Evolutionary conservation across 768 basidiomycete genomes (phyloP).

Genomic region (Leccinum subtestaceum): DNA sequence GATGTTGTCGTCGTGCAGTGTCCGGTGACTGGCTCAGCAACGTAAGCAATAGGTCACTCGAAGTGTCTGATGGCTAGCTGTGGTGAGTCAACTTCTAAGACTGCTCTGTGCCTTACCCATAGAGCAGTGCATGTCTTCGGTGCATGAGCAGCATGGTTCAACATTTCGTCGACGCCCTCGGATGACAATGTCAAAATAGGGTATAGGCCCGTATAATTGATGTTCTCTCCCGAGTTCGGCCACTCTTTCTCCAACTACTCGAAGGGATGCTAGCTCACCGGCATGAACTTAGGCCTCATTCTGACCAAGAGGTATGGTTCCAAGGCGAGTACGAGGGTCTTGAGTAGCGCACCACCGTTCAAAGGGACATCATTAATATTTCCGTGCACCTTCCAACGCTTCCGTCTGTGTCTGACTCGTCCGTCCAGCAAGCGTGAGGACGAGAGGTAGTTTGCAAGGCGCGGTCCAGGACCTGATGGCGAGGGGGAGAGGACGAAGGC

Average conservation of each 20-base stretch:
- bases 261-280: not conserved
- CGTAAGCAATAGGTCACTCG: not conserved
- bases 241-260: too few species aligned
- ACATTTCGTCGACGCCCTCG: too few species aligned
- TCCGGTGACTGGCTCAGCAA: not conserved
- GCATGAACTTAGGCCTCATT: too few species aligned
- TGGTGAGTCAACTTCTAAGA: not conserved
- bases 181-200: too few species aligned
- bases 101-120: too few species aligned
- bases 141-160: too few species aligned
- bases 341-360: slow-evolving; percentile 47
- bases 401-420: too few species aligned
- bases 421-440: slow-evolving; percentile 81
- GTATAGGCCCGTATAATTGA: too few species aligned
- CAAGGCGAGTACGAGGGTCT: slow-evolving; percentile 45
- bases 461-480: slow-evolving; percentile 90
- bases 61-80: not conserved
- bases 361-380: slow-evolving; percentile 28
- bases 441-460: slow-evolving; percentile 86
- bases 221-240: too few species aligned
- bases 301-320: slow-evolving; percentile 37
- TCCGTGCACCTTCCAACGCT: not conserved
- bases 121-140: not conserved
- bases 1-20: not conserved
- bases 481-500: slow-evolving; percentile 81